Percentiles rank a stretch among this genome's conserved stretches.
These are phyloP conservation scores for Amylocarpus encephaloides DNA, from an alignment of 2,329 filamentous ascomycete species.

Conservation along the genomic window DNA sequence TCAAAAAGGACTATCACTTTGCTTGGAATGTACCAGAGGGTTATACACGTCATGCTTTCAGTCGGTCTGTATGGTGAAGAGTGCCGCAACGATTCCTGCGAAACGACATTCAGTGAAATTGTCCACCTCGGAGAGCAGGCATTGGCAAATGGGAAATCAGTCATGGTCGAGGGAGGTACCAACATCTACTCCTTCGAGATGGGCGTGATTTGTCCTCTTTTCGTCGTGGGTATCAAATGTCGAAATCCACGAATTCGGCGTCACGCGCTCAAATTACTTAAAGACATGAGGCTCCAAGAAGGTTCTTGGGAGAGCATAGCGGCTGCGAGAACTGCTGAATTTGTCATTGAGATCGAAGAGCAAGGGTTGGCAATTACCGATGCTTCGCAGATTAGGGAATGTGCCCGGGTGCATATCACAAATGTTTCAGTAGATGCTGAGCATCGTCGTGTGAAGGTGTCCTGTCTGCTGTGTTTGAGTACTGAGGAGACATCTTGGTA, in stretches of 20 bases:
- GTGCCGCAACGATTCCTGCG: conserved; percentile 3
- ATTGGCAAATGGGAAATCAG: not conserved
- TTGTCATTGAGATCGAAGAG: conserved; percentile 14
- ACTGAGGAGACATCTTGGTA: not conserved
- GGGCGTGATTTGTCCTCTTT: conserved; percentile 12
- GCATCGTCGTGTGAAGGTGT: conserved; percentile 2
- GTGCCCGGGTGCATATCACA: conserved; percentile 3
- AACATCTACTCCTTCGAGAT: conserved; percentile 15
- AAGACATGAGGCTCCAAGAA: conserved; percentile 53
- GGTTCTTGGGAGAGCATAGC: conserved; percentile 52
- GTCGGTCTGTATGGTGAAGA: conserved; percentile 9
- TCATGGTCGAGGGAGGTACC: not conserved
- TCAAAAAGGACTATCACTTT: not conserved
- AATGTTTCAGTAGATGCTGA: conserved; percentile 1
- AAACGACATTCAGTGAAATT: conserved; percentile 4
- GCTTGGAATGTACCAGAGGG: conserved; percentile 12
- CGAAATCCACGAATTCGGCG: conserved; percentile 10
- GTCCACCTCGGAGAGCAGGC: conserved; percentile 6
- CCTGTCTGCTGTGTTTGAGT: conserved; percentile 3
- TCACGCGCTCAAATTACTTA: conserved; percentile 16
- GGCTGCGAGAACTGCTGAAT: conserved; percentile 3
- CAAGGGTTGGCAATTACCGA: conserved; percentile 2
- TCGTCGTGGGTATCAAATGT: conserved; percentile 9
- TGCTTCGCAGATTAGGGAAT: not conserved
- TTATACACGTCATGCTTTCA: conserved; percentile 8